Evolutionary conservation across 2,329 filamentous ascomycete species (phyloP), one percentile per base, ranked within the genome.

Genomic region (Cadophora sp.): DNA sequence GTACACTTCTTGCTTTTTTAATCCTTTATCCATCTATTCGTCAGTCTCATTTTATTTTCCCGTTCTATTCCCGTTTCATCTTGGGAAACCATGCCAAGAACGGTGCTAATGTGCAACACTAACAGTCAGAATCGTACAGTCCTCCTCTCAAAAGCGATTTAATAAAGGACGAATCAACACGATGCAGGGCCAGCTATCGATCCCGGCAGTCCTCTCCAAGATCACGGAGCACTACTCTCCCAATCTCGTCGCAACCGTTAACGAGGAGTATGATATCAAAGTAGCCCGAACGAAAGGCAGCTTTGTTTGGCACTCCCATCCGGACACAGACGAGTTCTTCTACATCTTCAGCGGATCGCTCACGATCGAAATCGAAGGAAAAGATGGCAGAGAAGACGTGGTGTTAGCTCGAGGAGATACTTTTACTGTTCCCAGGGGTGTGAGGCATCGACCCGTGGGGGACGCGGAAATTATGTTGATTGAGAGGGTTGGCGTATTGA

Each of bases 241-340:
- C 0, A 77, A 74, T 1, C 74, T 80, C 19, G 70, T 81, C 51
- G 78, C 78, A 8, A 69, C 69, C 1, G 67, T 81, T 61, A 80
- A 81, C 69, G 26, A 60, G 9, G 73, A 78, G n/a, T 76, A 80
- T 26, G 79, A 82, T 31, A 76, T 83, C 61, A 81, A 82, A 70
- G 73, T 82, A 53, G 80, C 79, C 62, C 80, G 79, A 27, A 76
- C 81, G 6, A 75, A 80, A 65, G 81, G 80, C 1, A 69, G 72
- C 14, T 82, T 82, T 53, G 77, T 82, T 26, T 82, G 79, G 76
- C 81, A 83, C 60, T 73, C 79, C 0, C 81, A 82, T 55, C 78
- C 78, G 0, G 76, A 81, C 6, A 80, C 80, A 0, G 81, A 82
- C 55, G 81, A 83, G 34, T 69, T 81, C 1, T 83, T 82, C 62